phyloP scores from a whole-genome alignment of 768 basidiomycete genomes.

The Nidularia pulvinata region DNA sequence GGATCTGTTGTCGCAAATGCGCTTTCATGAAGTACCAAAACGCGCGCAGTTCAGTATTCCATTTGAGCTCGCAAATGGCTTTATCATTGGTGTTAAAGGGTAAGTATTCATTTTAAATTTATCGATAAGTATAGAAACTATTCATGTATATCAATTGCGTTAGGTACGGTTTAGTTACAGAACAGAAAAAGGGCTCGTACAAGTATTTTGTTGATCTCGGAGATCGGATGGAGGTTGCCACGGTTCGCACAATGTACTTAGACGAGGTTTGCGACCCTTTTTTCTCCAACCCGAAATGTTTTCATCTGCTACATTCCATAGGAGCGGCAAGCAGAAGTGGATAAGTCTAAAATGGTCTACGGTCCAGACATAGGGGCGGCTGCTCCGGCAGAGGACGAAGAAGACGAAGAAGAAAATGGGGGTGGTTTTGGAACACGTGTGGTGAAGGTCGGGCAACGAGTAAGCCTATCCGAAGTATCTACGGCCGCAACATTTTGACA shows the following conservation, averaged over 20 bases:
- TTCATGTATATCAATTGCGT: not conserved
- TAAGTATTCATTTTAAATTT: conserved; percentile 23
- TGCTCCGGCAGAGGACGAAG: conserved; percentile 34
- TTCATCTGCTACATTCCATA: conserved; percentile 10
- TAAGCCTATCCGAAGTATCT: conserved; percentile 20
- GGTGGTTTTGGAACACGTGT: conserved; percentile 27
- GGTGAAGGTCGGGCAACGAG: conserved; percentile 54
- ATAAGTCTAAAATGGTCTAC: conserved; percentile 43
- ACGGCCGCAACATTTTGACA: no score
- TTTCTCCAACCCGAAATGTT: not conserved
- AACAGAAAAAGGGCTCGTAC: conserved; percentile 83
- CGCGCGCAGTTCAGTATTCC: conserved; percentile 82
- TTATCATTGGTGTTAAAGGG: conserved; percentile 85
- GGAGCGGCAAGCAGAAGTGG: conserved; percentile 45
- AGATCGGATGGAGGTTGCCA: conserved; percentile 76
- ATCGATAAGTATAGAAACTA: no score
- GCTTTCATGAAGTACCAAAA: conserved; percentile 81
- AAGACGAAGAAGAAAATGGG: conserved; percentile 33
- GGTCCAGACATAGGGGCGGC: conserved; percentile 34
- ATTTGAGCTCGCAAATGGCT: conserved; percentile 71
- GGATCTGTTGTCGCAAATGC: conserved; percentile 79
- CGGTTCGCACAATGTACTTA: conserved; percentile 67
- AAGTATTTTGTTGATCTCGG: conserved; percentile 84
- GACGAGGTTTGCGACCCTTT: conserved; percentile 57
- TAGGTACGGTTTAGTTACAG: conserved; percentile 88